Conservation (phyloP, 352 stramenopile species). For the Pythium diclinum region DNA sequence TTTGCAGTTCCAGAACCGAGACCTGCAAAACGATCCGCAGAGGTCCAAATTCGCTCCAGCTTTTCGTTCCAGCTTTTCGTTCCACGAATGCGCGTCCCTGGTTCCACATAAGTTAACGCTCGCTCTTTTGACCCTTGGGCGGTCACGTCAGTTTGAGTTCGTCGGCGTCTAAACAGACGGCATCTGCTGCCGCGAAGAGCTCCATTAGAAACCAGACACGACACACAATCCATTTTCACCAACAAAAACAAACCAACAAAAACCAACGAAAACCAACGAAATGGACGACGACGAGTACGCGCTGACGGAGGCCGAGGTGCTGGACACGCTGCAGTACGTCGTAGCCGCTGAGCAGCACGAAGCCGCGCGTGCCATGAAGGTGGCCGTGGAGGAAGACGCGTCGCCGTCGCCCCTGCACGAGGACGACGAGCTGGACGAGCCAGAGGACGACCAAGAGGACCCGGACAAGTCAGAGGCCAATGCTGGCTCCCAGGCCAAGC, state of each 20-base stretch:
- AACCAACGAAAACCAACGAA: too few species aligned
- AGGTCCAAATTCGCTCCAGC: too few species aligned
- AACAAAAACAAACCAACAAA: too few species aligned
- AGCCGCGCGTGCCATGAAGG: neutral
- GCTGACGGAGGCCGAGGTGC: slow-evolving; percentile 25
- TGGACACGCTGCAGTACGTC: slow-evolving; percentile 28
- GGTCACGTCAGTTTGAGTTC: neutral
- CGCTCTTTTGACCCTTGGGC: neutral
- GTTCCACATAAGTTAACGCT: slow-evolving; percentile 18
- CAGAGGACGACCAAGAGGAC: neutral
- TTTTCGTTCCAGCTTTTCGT: too few species aligned
- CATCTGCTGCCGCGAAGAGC: too few species aligned
- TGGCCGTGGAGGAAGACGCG: neutral
- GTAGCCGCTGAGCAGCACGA: slow-evolving; percentile 19
- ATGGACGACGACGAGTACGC: slow-evolving; percentile 23
- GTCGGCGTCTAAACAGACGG: too few species aligned
- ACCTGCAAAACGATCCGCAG: too few species aligned
- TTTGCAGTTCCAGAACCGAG: too few species aligned
- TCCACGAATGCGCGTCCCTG: neutral
- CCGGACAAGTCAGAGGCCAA: neutral
- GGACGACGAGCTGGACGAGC: neutral
- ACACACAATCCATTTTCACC: too few species aligned
- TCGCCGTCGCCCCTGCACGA: too few species aligned
- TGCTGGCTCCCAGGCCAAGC: neutral
- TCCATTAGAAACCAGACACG: too few species aligned